A percentile compares a stretch with the other conserved stretches of the same genome.
Evolutionary conservation across 164 flowering plant genomes (phyloP).

Genomic region (Tinospora cordifolia): DNA sequence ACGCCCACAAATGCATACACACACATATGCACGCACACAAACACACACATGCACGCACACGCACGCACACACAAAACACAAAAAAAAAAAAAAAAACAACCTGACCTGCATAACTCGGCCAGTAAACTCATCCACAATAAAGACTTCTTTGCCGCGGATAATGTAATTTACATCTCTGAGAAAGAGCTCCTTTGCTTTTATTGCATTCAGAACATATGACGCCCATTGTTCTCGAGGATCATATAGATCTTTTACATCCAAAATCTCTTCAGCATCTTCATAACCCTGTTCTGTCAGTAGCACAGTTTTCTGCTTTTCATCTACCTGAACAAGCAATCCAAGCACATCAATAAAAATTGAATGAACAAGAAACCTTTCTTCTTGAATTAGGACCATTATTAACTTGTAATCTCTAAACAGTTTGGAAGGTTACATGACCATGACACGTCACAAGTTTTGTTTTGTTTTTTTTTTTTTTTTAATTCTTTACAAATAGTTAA

Average conservation of each 20-base stretch:
- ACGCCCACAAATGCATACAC: too few relatives aligned
- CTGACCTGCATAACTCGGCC: slow-evolving; percentile 98
- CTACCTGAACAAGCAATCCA: slow-evolving; percentile 45
- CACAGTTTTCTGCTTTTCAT: slow-evolving; percentile 90
- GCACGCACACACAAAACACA: too few relatives aligned
- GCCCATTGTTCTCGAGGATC: slow-evolving; percentile 99
- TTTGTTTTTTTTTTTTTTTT: too few relatives aligned
- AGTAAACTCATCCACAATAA: slow-evolving; percentile 96
- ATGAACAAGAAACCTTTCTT: neutral
- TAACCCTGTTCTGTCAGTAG: slow-evolving; percentile 93
- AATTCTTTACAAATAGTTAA: neutral
- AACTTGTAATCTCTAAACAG: neutral
- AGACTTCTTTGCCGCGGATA: slow-evolving; percentile 86
- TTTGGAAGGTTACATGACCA: neutral
- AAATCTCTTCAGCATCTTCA: slow-evolving; percentile 94
- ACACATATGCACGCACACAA: too few relatives aligned
- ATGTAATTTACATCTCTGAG: slow-evolving; percentile 93
- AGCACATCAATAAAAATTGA: neutral
- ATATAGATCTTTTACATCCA: slow-evolving; percentile 82
- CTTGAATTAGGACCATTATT: neutral
- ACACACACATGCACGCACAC: too few relatives aligned
- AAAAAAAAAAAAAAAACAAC: slow-evolving; percentile 8
- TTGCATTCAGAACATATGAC: slow-evolving; percentile 75
- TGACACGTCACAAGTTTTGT: neutral
- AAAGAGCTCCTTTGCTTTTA: slow-evolving; percentile 92